phyloP scores from a whole-genome alignment of 129 eudicot species.

The Logfia minima region DNA sequence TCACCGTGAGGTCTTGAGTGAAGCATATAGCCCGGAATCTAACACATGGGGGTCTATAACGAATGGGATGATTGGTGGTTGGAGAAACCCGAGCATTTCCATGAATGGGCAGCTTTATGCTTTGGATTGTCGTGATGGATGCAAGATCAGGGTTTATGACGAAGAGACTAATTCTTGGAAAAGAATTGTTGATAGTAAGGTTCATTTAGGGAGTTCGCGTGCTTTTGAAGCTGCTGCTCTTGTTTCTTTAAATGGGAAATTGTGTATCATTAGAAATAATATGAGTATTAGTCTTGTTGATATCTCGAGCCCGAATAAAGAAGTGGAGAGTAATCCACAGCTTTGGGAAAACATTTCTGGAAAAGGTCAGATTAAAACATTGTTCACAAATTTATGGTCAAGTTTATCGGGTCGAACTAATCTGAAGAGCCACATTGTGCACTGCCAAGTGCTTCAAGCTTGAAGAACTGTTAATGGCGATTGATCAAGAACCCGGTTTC shows the following conservation, averaged over 20 bases:
- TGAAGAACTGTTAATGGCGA: constrained; percentile 34
- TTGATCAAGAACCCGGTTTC: constrained; percentile 13
- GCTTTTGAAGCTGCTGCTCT: constrained; percentile 71
- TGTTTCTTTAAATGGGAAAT: constrained; percentile 54
- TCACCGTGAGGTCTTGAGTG: constrained; percentile 91
- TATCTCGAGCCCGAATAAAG: constrained; percentile 70
- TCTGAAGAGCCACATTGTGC: constrained; percentile 90
- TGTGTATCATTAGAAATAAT: constrained; percentile 48
- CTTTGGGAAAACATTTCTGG: constrained; percentile 92
- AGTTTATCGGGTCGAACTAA: constrained; percentile 91
- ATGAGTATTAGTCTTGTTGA: constrained; percentile 76
- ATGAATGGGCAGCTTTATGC: constrained; percentile 58
- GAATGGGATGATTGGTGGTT: constrained; percentile 90
- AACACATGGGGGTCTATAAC: constrained; percentile 70
- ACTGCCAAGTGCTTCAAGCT: constrained; percentile 97
- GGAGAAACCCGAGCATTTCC: constrained; percentile 75
- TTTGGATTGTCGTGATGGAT: constrained; percentile 61
- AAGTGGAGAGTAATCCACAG: constrained; percentile 79
- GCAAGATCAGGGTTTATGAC: constrained; percentile 63
- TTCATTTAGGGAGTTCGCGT: constrained; percentile 59
- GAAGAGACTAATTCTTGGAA: constrained; percentile 55
- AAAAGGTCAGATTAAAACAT: constrained; percentile 72
- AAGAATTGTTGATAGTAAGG: constrained; percentile 50
- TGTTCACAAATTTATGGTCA: constrained; percentile 86
- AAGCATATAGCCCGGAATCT: constrained; percentile 70